Conservation (phyloP, 495 filamentous ascomycete species). For the Jackrogersella multiformis region DNA sequence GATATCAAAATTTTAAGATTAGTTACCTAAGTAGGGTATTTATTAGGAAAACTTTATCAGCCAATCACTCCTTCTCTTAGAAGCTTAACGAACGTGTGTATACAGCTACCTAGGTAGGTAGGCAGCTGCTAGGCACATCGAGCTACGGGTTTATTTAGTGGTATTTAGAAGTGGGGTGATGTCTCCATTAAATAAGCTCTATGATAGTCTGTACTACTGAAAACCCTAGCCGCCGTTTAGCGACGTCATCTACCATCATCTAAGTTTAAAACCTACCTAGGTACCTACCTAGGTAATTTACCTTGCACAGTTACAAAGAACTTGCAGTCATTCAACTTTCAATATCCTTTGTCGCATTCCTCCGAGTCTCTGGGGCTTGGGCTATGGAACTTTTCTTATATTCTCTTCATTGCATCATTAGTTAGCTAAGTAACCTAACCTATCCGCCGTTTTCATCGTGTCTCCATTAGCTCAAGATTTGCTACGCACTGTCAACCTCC, state of each 20-base stretch:
- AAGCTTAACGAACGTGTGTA: no score
- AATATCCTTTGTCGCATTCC: background rate
- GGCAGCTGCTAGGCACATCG: no score
- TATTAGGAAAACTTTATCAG: no score
- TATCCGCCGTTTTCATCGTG: background rate
- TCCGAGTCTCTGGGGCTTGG: background rate
- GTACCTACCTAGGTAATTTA: no score
- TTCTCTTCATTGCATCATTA: background rate
- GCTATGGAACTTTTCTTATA: background rate
- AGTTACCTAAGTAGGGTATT: no score
- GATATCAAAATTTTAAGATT: no score
- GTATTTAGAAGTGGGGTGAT: background rate
- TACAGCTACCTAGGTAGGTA: no score
- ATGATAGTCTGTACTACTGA: conserved; percentile 24
- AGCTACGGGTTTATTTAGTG: no score
- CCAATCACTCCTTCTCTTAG: no score
- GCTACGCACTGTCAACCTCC: background rate
- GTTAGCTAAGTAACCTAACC: background rate
- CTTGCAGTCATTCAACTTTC: background rate
- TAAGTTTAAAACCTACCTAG: conserved; percentile 13
- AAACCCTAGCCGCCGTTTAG: background rate
- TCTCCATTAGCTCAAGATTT: background rate
- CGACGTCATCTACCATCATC: conserved; percentile 37
- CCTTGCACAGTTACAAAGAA: conserved; percentile 9
- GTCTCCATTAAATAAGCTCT: conserved; percentile 29